Conservation (phyloP, 2,329 filamentous ascomycete species). For the Fusarium anguioides region DNA sequence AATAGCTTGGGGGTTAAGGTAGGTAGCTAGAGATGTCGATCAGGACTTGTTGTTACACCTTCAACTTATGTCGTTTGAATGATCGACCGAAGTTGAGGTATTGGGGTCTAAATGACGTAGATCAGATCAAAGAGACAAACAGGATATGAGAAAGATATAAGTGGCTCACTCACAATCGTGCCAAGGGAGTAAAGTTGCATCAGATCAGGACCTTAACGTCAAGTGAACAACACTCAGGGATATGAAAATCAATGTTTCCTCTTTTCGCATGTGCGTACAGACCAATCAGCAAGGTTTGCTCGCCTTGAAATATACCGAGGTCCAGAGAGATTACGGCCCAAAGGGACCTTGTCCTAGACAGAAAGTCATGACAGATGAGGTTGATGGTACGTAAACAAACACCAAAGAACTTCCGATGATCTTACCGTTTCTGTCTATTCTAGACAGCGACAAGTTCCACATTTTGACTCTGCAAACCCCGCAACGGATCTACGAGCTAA, state of each 20-base stretch:
- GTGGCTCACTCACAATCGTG: not conserved
- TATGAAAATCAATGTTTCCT: not conserved
- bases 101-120: not conserved
- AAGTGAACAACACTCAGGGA: not conserved
- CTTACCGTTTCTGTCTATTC: conserved; percentile 20
- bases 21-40: not conserved
- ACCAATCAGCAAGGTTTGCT: not conserved
- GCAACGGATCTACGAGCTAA: conserved; percentile 28
- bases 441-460: conserved; percentile 21
- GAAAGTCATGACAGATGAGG: conserved; percentile 7
- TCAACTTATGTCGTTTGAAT: not conserved
- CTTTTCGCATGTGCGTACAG: not conserved
- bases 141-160: not conserved
- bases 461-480: conserved; percentile 26
- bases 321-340: not conserved
- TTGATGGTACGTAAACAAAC: conserved; percentile 13
- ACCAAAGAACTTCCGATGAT: conserved; percentile 10
- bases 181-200: not conserved
- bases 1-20: not conserved
- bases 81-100: not conserved
- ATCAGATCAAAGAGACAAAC: not conserved
- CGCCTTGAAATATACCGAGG: conserved; percentile 11
- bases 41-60: not conserved
- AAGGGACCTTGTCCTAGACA: conserved; percentile 9
- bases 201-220: not conserved